Base-by-base conservation (phyloP, 1,139 yeast genomes). In the Saccharomyces hybrid region DNA sequence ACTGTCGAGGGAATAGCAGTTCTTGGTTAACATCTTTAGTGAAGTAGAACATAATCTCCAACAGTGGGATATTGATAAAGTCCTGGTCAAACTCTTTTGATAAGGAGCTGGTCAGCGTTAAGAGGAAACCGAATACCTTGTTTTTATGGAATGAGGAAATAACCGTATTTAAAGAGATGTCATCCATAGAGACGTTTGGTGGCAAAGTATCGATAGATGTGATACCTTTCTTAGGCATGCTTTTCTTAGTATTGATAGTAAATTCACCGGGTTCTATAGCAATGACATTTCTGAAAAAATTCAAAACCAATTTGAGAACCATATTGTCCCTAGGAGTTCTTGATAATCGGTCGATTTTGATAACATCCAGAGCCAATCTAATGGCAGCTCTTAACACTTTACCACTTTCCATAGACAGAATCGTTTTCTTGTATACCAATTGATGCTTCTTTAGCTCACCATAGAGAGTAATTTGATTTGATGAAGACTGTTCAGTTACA, bases 281-380 rank as follows among this genome's bases (percentile, higher is more conserved):
- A 8, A 88, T 72, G 14, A 93, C 64, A 66, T 95, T 93, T 60
- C 96, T 78, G 57, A 91, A 76, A 63, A 93, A 82, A 54, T 81
- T 82, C 14, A 91, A 72, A 28, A 86, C 89, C 58, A 93, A 76
- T 55, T 86, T 81, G 52, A 93, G 71, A 26, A 90, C 79, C 50
- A 86, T 84, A 59, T 82, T 83, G 61, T 91, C 98, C 50, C 89
- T 75, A 0, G 83, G 76, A 3, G 83, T 82, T 58, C 97, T 77
- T 46, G 85, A 84, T 1, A 72, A 62, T 57, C 75, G 78, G 0
- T 78, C 73, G 51, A 78, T 75, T 9, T 79, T 72, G 53, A 93
- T 72, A 0, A 86, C 78, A 1, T 89, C 88, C 11, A 87, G 70
- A 0, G 87, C 86, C 47, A 93, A 69, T 52, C 95, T 75, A 13